phyloP scores from a whole-genome alignment of 805 yeast genomes.

The Candida wancherniae region DNA sequence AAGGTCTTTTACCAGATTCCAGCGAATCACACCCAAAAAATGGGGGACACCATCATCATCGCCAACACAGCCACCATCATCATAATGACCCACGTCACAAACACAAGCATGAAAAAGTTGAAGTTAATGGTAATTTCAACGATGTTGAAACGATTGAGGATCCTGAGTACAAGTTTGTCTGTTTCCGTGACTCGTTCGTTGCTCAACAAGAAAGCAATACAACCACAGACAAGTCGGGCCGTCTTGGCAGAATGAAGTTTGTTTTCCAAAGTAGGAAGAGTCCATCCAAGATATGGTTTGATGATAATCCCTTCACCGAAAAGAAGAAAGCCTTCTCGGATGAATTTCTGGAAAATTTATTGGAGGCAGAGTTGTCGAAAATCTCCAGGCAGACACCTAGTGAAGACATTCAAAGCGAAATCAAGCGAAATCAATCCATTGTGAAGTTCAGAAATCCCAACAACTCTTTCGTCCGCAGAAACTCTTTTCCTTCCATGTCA shows the following conservation, averaged over 20 bases:
- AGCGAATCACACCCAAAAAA: too few relatives aligned
- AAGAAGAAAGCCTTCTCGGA: background rate
- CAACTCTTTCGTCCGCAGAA: slow-evolving; percentile 27
- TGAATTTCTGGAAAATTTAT: slow-evolving; percentile 1
- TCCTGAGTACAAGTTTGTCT: slow-evolving; percentile 24
- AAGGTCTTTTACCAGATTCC: too few relatives aligned
- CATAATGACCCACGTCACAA: slow-evolving; percentile 7
- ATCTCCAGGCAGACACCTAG: slow-evolving; percentile 2
- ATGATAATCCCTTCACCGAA: too few relatives aligned
- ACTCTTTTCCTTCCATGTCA: slow-evolving; percentile 27
- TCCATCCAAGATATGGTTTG: slow-evolving; percentile 1
- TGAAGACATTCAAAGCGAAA: slow-evolving; percentile 1
- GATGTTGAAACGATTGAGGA: background rate
- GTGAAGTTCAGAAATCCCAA: too few relatives aligned
- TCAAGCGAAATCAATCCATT: too few relatives aligned
- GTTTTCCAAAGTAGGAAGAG: slow-evolving; percentile 26
- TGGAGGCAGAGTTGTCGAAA: slow-evolving; percentile 10
- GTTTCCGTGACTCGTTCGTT: slow-evolving; percentile 31
- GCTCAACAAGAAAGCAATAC: slow-evolving; percentile 12
- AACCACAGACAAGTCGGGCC: slow-evolving; percentile 24
- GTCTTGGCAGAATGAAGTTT: slow-evolving; percentile 32
- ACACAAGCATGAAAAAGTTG: slow-evolving; percentile 6
- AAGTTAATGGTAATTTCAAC: slow-evolving; percentile 1
- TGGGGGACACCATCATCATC: slow-evolving; percentile 7
- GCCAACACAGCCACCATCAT: slow-evolving; percentile 7